These are phyloP conservation scores for Claviceps paspali DNA, from an alignment of 2,329 filamentous ascomycete genomes.

Conservation along the genomic window DNA sequence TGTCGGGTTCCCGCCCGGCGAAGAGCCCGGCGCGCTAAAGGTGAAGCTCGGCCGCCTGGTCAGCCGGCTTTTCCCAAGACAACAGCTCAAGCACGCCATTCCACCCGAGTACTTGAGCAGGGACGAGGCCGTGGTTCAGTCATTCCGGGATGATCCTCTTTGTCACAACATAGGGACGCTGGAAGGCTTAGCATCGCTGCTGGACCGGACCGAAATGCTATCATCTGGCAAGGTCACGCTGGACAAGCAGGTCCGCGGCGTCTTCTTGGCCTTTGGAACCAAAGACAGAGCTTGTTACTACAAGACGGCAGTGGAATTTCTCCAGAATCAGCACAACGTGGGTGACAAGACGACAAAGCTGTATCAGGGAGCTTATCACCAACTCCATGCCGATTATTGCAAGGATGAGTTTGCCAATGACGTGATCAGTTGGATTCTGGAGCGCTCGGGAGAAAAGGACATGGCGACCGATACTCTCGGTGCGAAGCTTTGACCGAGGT, in stretches of 20 bases:
- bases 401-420: constrained; percentile 42
- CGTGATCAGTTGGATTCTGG: constrained; percentile 51
- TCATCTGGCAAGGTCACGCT: constrained; percentile 37
- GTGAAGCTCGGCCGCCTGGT: constrained; percentile 53
- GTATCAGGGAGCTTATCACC: constrained; percentile 70
- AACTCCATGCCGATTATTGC: constrained; percentile 46
- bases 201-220: constrained; percentile 56
- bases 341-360: constrained; percentile 55
- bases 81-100: constrained; percentile 52
- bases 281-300: constrained; percentile 55
- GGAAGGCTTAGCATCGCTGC: constrained; percentile 60
- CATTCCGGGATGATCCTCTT: constrained; percentile 49
- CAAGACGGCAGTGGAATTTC: constrained; percentile 47
- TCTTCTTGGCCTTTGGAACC: constrained; percentile 69
- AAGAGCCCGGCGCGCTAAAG: constrained; percentile 47
- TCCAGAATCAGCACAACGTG: constrained; percentile 37
- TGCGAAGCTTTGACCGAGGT: constrained; percentile 22
- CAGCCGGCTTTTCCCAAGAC: constrained; percentile 48
- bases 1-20: constrained; percentile 52
- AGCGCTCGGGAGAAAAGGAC: constrained; percentile 12
- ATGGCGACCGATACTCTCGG: constrained; percentile 11
- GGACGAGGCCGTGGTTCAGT: constrained; percentile 46
- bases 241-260: constrained; percentile 38
- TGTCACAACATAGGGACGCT: constrained; percentile 76
- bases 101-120: constrained; percentile 49